Base-by-base conservation (phyloP, 139 green algal genomes). In the Tetraselmis chui region DNA sequence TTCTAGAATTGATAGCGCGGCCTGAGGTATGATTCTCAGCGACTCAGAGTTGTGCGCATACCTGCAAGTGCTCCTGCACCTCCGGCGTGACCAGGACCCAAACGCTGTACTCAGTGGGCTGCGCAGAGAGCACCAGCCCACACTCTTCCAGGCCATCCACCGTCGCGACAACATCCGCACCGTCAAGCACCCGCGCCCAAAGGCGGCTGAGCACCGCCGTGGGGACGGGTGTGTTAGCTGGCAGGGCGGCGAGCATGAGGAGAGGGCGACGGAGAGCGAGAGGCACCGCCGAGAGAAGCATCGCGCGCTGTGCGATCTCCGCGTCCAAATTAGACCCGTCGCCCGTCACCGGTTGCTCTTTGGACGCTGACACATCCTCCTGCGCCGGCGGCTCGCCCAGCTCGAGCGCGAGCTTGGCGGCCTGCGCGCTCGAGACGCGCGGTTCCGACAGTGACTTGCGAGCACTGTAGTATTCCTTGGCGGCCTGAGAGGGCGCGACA, bases 161-260 rank as follows among this genome's bases (percentile, higher is more conserved):
- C 0, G 29, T 80, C 24, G 32, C 11, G 11, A 67, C 77, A 59
- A 80, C 81, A 18, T 83, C 87, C 0, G 89, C 84, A 5, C 22
- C 5, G 5, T 77, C 26, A 0, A 29, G 23, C 23, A 27, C 28
- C 2, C 76, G 25, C 28, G 59, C n/a, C 93, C 93, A 97, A 74
- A 97, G 83, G 81, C 80, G 85, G 32, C 31, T n/a, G 80, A 94
- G 79, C 80, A 92, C 84, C 1, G 81, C 75, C 24, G 89, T 1
- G 5, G 91, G 92, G 24, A 91, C 83, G n/a, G 91, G 90, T 1
- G 87, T 90, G 31, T 93, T 84, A 1, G 84, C 59, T 1, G 92
- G 91, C 74, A 96, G 30, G n/a, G 89, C 81, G 1, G 32, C 79
- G 28, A 93, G 82, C 5, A 67, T 67, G 11, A 67, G 45, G 11